Evolutionary conservation across 768 basidiomycete genomes (phyloP).

Genomic region (Lyophyllum shimeji): DNA sequence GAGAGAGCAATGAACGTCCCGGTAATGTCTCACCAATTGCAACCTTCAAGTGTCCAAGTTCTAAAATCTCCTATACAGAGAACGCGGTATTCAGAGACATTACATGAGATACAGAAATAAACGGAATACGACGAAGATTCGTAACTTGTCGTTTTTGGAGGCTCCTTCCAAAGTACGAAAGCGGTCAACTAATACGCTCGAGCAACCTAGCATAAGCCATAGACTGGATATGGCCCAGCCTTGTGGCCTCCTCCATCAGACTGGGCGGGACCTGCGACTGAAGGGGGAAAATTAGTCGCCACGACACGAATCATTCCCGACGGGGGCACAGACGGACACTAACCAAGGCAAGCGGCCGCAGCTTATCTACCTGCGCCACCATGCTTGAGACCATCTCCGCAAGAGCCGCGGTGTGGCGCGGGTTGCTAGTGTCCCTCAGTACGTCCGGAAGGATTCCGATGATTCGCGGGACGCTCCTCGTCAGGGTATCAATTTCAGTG

Average conservation of each 20-base stretch:
- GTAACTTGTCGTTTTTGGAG: background rate
- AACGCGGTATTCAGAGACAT: background rate
- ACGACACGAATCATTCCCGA: background rate
- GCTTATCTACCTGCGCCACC: conserved; percentile 56
- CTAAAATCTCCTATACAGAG: background rate
- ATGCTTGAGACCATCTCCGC: conserved; percentile 73
- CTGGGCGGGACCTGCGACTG: conserved; percentile 45
- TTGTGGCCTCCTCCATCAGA: conserved; percentile 56
- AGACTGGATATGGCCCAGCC: conserved; percentile 63
- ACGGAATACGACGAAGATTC: background rate
- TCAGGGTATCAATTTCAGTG: conserved; percentile 59
- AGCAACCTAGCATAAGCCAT: conserved; percentile 65
- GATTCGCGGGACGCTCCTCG: conserved; percentile 59
- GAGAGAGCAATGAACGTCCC: too few relatives aligned
- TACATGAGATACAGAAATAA: background rate
- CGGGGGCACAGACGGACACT: conserved; percentile 29
- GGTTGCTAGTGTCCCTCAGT: conserved; percentile 53
- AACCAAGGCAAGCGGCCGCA: conserved; percentile 62
- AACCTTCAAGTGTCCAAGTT: too few relatives aligned
- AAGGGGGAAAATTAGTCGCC: conserved; percentile 22
- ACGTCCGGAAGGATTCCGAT: conserved; percentile 71
- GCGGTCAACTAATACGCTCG: conserved; percentile 42
- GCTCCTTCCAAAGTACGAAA: background rate
- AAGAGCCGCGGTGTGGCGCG: conserved; percentile 68
- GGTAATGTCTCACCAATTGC: too few relatives aligned